Evolutionary conservation across 768 basidiomycete genomes (phyloP).

Genomic region (Boletus rubropictus): DNA sequence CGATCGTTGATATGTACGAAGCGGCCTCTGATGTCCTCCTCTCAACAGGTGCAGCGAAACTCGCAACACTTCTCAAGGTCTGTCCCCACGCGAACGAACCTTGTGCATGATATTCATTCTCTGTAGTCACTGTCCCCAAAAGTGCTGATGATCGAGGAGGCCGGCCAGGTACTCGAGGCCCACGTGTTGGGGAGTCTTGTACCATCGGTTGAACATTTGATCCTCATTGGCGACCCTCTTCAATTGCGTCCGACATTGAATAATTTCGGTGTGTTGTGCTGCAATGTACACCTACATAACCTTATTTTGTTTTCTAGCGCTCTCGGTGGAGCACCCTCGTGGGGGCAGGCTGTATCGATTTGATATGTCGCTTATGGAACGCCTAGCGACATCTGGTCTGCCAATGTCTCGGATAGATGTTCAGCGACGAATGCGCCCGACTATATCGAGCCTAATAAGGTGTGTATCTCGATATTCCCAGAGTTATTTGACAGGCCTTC

Average conservation of each 20-base stretch:
- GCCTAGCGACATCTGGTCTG: constrained; percentile 50
- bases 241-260: constrained; percentile 68
- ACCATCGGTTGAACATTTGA: constrained; percentile 62
- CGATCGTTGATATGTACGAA: neutral
- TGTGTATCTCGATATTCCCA: neutral
- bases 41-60: constrained; percentile 57
- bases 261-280: constrained; percentile 45
- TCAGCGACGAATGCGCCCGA: constrained; percentile 71
- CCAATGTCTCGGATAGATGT: constrained; percentile 67
- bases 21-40: neutral
- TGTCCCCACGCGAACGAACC: neutral
- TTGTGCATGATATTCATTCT: neutral
- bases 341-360: constrained; percentile 56
- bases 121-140: constrained; percentile 51
- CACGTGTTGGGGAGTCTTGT: constrained; percentile 64
- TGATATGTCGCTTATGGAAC: constrained; percentile 73
- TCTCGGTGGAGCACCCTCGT: constrained; percentile 62
- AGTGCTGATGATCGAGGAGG: constrained; percentile 71
- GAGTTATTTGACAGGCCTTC: neutral
- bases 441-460: constrained; percentile 49
- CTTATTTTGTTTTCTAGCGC: constrained; percentile 34
- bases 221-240: constrained; percentile 74
- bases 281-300: neutral
- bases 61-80: constrained; percentile 53
- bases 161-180: constrained; percentile 77